Conservation (phyloP, 1,284 basidiomycete species). For the Ceratorhiza oryzae-sativae region DNA sequence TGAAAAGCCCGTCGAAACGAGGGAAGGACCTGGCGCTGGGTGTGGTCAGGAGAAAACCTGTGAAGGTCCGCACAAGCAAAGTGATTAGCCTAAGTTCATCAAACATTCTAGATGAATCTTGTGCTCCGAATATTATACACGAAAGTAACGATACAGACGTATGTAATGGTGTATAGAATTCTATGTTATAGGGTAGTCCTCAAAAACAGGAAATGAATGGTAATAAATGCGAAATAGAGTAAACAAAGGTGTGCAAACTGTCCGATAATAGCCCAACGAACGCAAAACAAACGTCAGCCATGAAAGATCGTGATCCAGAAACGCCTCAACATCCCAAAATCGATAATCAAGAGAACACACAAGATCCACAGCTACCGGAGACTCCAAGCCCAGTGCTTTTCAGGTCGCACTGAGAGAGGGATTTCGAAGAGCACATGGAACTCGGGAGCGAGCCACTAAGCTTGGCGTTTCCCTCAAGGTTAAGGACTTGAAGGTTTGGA, state of each 20-base stretch:
- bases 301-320: constrained; percentile 1
- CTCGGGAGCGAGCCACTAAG: constrained; percentile 47
- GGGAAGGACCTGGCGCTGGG: no score
- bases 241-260: neutral
- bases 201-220: neutral
- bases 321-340: neutral
- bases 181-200: neutral
- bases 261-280: constrained; percentile 26
- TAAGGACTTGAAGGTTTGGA: constrained; percentile 48
- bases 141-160: constrained; percentile 18
- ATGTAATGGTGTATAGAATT: neutral
- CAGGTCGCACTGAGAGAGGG: constrained; percentile 44
- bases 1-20: no score
- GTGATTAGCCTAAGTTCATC: no score
- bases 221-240: neutral
- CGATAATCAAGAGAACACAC: constrained; percentile 29
- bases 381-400: constrained; percentile 41
- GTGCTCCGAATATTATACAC: no score
- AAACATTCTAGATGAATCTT: no score
- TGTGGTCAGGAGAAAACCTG: no score
- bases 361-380: constrained; percentile 43
- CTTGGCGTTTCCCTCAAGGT: constrained; percentile 48
- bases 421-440: constrained; percentile 42
- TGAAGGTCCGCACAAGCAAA: no score
- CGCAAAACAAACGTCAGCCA: neutral